Percentiles rank a stretch among this genome's conserved stretches.
Evolutionary conservation across 2,329 filamentous ascomycete genomes (phyloP).

Genomic region (Ophiostoma piceae): DNA sequence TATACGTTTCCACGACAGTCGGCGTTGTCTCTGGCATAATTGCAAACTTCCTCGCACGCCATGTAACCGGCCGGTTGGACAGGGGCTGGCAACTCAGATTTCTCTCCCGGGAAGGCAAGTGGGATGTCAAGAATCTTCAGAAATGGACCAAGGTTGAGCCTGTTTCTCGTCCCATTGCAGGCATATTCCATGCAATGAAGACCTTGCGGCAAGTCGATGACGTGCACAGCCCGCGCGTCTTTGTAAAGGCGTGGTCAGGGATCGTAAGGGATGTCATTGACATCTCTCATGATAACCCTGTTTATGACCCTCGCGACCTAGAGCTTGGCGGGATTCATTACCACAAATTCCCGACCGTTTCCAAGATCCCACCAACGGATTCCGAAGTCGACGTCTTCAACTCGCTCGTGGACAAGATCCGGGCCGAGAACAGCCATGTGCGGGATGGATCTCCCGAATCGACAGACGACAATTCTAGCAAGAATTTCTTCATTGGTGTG

Average conservation of each 20-base stretch:
- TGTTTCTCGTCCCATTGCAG: constrained; percentile 71
- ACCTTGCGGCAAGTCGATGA: constrained; percentile 87
- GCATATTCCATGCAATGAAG: constrained; percentile 83
- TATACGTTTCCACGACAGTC: constrained; percentile 72
- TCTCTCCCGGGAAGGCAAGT: constrained; percentile 84
- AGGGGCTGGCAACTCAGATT: constrained; percentile 89
- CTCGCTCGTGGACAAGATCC: constrained; percentile 53
- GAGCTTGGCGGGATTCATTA: constrained; percentile 64
- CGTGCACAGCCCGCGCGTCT: constrained; percentile 67
- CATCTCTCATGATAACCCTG: constrained; percentile 83
- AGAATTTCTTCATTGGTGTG: constrained; percentile 58
- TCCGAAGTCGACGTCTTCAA: constrained; percentile 52
- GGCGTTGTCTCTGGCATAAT: constrained; percentile 75
- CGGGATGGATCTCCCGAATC: neutral
- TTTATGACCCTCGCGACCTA: constrained; percentile 73
- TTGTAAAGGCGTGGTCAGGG: constrained; percentile 62
- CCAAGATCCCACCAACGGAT: constrained; percentile 72
- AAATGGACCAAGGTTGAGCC: constrained; percentile 82
- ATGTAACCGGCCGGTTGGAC: constrained; percentile 71
- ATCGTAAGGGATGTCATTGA: constrained; percentile 75
- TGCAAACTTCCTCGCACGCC: constrained; percentile 69
- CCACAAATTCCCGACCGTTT: constrained; percentile 86
- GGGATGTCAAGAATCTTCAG: constrained; percentile 92
- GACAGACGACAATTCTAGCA: neutral
- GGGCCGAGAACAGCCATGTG: constrained; percentile 48